Percentiles rank a stretch among this genome's conserved stretches.
Evolutionary conservation across 2,329 filamentous ascomycete species (phyloP).

Genomic region (Paramyrothecium sp.): DNA sequence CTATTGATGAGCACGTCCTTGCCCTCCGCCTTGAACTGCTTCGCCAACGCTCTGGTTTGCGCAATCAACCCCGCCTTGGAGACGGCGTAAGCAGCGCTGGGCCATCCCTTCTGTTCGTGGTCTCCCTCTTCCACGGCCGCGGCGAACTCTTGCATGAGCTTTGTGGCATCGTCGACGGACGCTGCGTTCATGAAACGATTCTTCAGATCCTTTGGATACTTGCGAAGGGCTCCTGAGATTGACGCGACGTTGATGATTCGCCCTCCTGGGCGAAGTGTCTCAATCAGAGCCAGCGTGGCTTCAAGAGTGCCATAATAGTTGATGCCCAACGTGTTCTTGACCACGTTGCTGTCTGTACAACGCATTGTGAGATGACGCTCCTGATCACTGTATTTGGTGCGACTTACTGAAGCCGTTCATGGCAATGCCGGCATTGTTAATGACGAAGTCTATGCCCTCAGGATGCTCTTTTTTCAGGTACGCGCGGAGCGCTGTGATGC

Average conservation of each 20-base stretch:
- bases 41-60: background rate
- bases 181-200: background rate
- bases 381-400: background rate
- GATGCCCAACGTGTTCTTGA: background rate
- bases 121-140: background rate
- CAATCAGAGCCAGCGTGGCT: background rate
- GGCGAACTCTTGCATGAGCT: constrained; percentile 1
- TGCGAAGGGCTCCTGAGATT: background rate
- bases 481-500: background rate
- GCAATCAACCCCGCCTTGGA: constrained; percentile 1
- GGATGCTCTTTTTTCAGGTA: background rate
- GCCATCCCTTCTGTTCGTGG: background rate
- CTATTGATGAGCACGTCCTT: constrained; percentile 1
- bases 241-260: constrained; percentile 1
- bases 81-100: constrained; percentile 1
- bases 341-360: background rate
- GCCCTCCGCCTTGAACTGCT: background rate
- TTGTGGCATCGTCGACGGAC: background rate
- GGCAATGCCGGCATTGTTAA: constrained; percentile 1
- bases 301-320: constrained; percentile 1
- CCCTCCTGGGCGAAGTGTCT: background rate
- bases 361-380: background rate
- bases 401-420: constrained; percentile 2
- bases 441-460: background rate
- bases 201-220: background rate